Percentiles rank a stretch among this genome's conserved stretches.
These are phyloP conservation scores for Sporothrix luriei DNA, from an alignment of 2,329 filamentous ascomycete species.

Conservation along the genomic window DNA sequence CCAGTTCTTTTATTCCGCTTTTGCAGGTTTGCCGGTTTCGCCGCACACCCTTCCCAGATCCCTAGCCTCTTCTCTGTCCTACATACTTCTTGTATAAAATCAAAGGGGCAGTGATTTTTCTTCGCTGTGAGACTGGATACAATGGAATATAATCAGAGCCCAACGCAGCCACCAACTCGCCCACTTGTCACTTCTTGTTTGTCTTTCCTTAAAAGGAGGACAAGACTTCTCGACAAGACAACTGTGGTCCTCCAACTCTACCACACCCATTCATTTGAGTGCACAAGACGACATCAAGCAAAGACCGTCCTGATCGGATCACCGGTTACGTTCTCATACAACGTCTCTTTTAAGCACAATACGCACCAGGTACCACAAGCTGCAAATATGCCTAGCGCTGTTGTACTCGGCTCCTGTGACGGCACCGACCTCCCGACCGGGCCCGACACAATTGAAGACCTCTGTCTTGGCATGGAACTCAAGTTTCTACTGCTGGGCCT, in stretches of 20 bases:
- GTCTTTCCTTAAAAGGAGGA: not conserved
- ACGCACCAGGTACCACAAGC: not conserved
- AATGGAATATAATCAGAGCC: not conserved
- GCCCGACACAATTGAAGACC: slow-evolving; percentile 35
- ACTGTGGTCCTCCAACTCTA: not conserved
- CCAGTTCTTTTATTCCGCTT: slow-evolving; percentile 13
- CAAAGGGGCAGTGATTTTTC: not conserved
- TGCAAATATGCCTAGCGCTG: slow-evolving; percentile 29
- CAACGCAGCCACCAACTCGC: not conserved
- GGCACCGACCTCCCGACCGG: not conserved
- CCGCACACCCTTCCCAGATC: not conserved
- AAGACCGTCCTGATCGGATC: not conserved
- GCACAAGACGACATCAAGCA: too few relatives aligned
- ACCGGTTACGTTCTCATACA: not conserved
- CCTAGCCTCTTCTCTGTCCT: not conserved
- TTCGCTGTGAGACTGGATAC: not conserved
- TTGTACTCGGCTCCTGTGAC: not conserved
- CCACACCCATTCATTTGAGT: not conserved
- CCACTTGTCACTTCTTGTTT: not conserved
- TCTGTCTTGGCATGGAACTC: slow-evolving; percentile 42
- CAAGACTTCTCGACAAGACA: not conserved
- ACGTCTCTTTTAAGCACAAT: not conserved
- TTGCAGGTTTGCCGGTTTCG: not conserved
- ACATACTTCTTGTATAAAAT: not conserved
- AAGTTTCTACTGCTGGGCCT: slow-evolving; percentile 43